Evolutionary conservation across 1,284 basidiomycete genomes (phyloP), one percentile per base, ranked within the genome.

Genomic region (Ustilago tritici): DNA sequence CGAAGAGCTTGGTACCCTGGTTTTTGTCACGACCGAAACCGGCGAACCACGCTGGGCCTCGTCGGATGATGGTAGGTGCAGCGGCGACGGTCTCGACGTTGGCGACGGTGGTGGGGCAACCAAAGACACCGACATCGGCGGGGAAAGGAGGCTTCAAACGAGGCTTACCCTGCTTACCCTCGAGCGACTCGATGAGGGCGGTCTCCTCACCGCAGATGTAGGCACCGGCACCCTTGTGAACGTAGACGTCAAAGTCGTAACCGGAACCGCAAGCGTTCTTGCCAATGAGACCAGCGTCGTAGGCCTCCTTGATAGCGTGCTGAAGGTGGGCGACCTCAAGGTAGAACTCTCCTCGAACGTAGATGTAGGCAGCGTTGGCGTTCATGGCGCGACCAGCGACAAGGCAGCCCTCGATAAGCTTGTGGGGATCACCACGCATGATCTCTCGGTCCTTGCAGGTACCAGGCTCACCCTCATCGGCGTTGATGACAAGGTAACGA

Each of bases 161-260:
- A 3, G 96, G 96, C 88, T 98, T 98, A 52, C 96, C 96, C 88
- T 98, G 96, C 88, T 98, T 99, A 47, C 96, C 89, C 88, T 99
- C 97, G 69, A 99, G 88, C 77, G 92, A 94, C 89, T 99, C 95
- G 85, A 99, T 98, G 36, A 98, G 89, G 1, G 96, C 96, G 0
- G 97, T 99, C 89, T 98, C 97, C 88, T 99, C 96, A 52, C 96
- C 96, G 86, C 96, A 99, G 77, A 99, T 97, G 88, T 98, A 98
- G 38, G 96, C 96, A 70, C 96, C 96, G 11, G 96, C 95, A 31
- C 95, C 96, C 73, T 95, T 94, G 88, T 98, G 96, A 19, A 99
- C 88, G 88, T 98, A 98, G 53, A 99, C 94, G 85, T 99, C 97
- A 87, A 98, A 98, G 50, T 91, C 88, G 88, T 96, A 98, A 11